phyloP scores from a whole-genome alignment of 805 yeast species.

The Jamesozyma piceae region DNA sequence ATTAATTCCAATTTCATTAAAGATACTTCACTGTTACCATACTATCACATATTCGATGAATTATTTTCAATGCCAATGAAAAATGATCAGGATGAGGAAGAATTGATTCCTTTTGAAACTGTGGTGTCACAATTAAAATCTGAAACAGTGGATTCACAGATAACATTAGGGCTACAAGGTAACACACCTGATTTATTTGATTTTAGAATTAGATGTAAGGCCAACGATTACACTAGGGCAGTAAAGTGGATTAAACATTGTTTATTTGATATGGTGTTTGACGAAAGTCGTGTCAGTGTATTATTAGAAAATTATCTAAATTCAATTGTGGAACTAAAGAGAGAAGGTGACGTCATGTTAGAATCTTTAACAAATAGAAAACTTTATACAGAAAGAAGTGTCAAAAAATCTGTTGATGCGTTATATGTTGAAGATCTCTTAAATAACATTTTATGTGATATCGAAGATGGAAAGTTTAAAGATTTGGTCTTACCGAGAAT shows the following conservation, averaged over 20 bases:
- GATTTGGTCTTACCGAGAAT: slow-evolving; percentile 25
- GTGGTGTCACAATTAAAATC: slow-evolving; percentile 66
- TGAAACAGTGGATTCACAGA: slow-evolving; percentile 55
- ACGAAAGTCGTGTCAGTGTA: slow-evolving; percentile 58
- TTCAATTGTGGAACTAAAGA: slow-evolving; percentile 32
- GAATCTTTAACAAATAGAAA: slow-evolving; percentile 49
- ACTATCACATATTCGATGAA: slow-evolving; percentile 55
- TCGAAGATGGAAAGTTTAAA: slow-evolving; percentile 46
- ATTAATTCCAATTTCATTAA: slow-evolving; percentile 46
- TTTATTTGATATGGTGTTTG: slow-evolving; percentile 59
- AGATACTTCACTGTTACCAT: slow-evolving; percentile 45
- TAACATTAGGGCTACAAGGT: slow-evolving; percentile 49
- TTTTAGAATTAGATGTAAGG: slow-evolving; percentile 52
- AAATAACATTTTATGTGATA: slow-evolving; percentile 37
- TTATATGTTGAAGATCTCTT: slow-evolving; percentile 53
- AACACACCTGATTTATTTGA: slow-evolving; percentile 58
- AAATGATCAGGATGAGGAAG: slow-evolving; percentile 43
- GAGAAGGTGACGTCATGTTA: slow-evolving; percentile 47
- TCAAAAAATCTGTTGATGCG: slow-evolving; percentile 56
- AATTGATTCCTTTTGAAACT: slow-evolving; percentile 53
- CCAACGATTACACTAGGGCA: slow-evolving; percentile 53
- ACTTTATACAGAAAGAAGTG: slow-evolving; percentile 48
- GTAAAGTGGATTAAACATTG: slow-evolving; percentile 69
- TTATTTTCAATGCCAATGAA: slow-evolving; percentile 65
- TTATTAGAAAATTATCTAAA: slow-evolving; percentile 36